Base-by-base conservation (phyloP, 1,139 yeast genomes). In the Nakaseomyces sp. region DNA sequence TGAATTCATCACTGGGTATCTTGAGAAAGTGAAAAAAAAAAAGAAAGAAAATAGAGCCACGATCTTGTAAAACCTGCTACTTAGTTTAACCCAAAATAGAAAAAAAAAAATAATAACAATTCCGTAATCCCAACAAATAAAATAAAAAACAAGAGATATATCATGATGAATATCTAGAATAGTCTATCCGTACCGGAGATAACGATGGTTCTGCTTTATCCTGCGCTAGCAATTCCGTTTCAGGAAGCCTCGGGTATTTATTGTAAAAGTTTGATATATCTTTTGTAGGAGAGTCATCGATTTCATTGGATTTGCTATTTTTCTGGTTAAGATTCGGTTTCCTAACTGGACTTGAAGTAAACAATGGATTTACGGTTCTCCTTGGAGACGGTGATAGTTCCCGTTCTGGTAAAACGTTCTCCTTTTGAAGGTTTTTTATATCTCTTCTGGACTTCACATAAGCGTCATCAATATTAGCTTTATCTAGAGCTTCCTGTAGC, bases 271-370 rank as follows among this genome's bases (percentile, higher is more conserved):
- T 40, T 19, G 20, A 30, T 6, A 28, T 28, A 17, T 40, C 36
- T 32, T 26, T 44, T 37, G 20, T 32, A 25, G 42, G 42, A 13
- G 42, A 31, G 24, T 31, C 32, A 16, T 25, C 13, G 32, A 28
- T 12, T 17, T 37, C 37, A 22, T 42, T 24, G 26, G 47, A 6
- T 16, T 43, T 33, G n/a, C 37, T 40, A 13, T 30, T 32, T 19
- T 38, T 45, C 10, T 40, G 42, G 18, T 40, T 41, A 4, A 31
- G 17, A 33, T 33, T 24, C 6, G 46, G 36, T 37, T 50, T 50
- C 13, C 61, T 50, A 39, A 59, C 54, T 6, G 66, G 66, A 44
- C 65, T 61, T 2, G 66, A 61, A 1, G 66, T 61, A 43, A 58
- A 54, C 22, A 61, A 44, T 8, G 66, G 66, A 41, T 57, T 51